These are phyloP conservation scores for Penicillium sp. DNA, from an alignment of 2,329 filamentous ascomycete genomes.

Conservation along the genomic window DNA sequence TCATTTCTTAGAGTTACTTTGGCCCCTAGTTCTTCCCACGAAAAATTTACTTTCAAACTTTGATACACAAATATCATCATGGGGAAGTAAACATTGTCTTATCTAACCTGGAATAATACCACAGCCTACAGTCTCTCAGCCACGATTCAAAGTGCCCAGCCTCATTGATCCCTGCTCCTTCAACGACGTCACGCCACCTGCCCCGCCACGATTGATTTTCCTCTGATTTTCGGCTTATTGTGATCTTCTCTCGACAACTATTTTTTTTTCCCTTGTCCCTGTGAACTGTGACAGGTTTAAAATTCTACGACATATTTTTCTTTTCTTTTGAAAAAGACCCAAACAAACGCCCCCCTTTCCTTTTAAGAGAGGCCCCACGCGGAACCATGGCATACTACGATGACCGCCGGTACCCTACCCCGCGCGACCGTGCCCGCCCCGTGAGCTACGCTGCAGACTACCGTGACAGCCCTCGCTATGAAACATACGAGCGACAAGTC, in stretches of 20 bases:
- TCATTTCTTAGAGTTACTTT: neutral
- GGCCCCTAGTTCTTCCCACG: neutral
- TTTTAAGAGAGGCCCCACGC: neutral
- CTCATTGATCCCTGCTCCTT: slow-evolving; percentile 8
- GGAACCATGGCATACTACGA: slow-evolving; percentile 40
- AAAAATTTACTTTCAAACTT: neutral
- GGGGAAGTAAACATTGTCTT: neutral
- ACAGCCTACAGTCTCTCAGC: slow-evolving; percentile 1
- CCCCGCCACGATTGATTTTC: slow-evolving; percentile 10
- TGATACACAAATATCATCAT: neutral
- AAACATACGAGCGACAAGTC: slow-evolving; percentile 19
- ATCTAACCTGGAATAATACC: neutral
- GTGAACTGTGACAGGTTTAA: slow-evolving; percentile 19
- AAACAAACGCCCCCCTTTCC: neutral
- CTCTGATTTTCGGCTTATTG: slow-evolving; percentile 7
- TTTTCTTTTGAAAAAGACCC: slow-evolving; percentile 2
- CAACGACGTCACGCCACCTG: slow-evolving; percentile 29
- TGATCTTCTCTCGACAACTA: neutral
- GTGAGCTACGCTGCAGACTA: slow-evolving; percentile 32
- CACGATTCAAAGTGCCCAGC: slow-evolving; percentile 9
- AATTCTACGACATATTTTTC: slow-evolving; percentile 5
- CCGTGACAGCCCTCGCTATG: slow-evolving; percentile 21
- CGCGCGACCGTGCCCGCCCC: slow-evolving; percentile 34
- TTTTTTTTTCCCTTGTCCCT: slow-evolving; percentile 6
- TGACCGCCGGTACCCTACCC: slow-evolving; percentile 29